phyloP scores from a whole-genome alignment of 1,139 yeast species.

The Wickerhamomyces sp. region DNA sequence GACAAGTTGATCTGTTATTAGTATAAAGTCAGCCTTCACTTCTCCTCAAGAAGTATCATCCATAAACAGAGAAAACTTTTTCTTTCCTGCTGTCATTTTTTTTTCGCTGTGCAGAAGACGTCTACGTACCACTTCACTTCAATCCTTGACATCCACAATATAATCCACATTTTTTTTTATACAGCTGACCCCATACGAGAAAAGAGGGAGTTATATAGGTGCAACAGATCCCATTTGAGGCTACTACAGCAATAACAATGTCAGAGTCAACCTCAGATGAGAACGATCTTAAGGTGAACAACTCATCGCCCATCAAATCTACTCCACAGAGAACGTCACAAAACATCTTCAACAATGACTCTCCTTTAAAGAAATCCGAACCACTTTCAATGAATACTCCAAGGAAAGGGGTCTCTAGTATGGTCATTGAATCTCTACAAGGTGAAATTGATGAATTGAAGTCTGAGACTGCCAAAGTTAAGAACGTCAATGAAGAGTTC shows the following conservation, averaged over 20 bases:
- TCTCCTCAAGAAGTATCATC: no score
- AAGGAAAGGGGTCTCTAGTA: slow-evolving; percentile 30
- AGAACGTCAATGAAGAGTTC: slow-evolving; percentile 41
- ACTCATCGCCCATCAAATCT: background rate
- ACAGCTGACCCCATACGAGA: no score
- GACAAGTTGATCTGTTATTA: no score
- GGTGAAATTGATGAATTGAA: slow-evolving; percentile 52
- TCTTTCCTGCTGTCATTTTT: no score
- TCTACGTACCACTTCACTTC: no score
- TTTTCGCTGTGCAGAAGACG: no score
- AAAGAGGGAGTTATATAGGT: no score
- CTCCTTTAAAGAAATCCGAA: background rate
- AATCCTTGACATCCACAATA: no score
- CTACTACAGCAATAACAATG: background rate
- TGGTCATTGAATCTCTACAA: slow-evolving; percentile 56
- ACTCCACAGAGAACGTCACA: slow-evolving; percentile 1
- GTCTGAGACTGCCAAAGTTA: slow-evolving; percentile 47
- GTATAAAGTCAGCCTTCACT: no score
- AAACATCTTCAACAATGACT: slow-evolving; percentile 1
- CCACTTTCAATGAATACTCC: background rate
- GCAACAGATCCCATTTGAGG: no score
- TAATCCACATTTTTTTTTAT: no score
- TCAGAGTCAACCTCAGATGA: slow-evolving; percentile 1
- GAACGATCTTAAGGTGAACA: background rate
- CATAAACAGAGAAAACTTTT: no score